These are phyloP conservation scores for Rhypophila decipiens DNA, from an alignment of 495 filamentous ascomycete genomes.

Conservation along the genomic window DNA sequence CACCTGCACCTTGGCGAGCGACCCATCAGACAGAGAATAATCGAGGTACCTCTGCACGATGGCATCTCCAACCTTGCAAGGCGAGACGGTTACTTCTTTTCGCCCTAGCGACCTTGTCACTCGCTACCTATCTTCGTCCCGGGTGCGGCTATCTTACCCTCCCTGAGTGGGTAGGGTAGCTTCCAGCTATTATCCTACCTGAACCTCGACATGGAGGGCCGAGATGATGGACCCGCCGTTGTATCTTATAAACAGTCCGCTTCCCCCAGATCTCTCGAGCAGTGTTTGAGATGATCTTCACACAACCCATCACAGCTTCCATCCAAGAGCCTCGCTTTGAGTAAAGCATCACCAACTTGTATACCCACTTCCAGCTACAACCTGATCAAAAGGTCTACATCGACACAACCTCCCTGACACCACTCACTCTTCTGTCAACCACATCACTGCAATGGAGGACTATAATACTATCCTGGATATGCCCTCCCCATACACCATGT, in stretches of 20 bases:
- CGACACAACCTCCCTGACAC: no score
- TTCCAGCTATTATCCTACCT: not conserved
- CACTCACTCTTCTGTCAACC: no score
- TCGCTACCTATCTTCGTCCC: not conserved
- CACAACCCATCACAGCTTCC: not conserved
- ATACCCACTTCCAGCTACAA: not conserved
- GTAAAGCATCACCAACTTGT: not conserved
- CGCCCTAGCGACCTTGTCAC: not conserved
- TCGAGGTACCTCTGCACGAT: not conserved
- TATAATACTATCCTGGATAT: conserved; percentile 22
- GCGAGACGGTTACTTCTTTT: not conserved
- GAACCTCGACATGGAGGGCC: not conserved
- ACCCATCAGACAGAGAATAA: no score
- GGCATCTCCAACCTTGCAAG: not conserved
- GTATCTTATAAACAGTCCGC: not conserved
- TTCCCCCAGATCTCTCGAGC: not conserved
- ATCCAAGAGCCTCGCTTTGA: not conserved
- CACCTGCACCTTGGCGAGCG: not conserved
- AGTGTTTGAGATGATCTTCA: not conserved
- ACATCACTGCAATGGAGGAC: conserved; percentile 22
- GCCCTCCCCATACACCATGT: conserved; percentile 34
- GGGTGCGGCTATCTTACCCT: not conserved
- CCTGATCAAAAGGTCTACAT: not conserved
- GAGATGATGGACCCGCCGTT: not conserved
- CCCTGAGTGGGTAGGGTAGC: not conserved